These are phyloP conservation scores for Nigrograna mackinnonii DNA, from an alignment of 2,329 filamentous ascomycete species.

Conservation along the genomic window DNA sequence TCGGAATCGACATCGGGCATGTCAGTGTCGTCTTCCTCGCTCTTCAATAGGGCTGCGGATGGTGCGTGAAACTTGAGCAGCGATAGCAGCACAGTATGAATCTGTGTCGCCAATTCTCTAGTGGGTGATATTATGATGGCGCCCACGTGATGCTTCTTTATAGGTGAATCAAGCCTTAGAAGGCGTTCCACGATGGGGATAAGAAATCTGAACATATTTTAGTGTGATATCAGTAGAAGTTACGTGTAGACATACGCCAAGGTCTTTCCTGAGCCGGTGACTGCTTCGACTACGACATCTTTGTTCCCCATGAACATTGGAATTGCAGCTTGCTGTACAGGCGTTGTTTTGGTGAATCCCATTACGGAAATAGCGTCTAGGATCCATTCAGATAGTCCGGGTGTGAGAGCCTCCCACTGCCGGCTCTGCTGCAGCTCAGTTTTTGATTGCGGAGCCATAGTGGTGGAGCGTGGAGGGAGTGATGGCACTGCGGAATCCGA, in stretches of 20 bases:
- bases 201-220: conserved; percentile 59
- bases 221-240: neutral
- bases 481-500: too few relatives aligned
- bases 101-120: conserved; percentile 88
- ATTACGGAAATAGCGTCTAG: conserved; percentile 81
- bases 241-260: neutral
- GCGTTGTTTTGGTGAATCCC: conserved; percentile 87
- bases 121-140: conserved; percentile 93
- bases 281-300: conserved; percentile 84
- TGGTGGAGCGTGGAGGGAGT: too few relatives aligned
- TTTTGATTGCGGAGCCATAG: conserved; percentile 38
- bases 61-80: conserved; percentile 82
- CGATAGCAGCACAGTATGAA: conserved; percentile 76
- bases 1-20: conserved; percentile 43
- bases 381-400: conserved; percentile 79
- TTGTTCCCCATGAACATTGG: conserved; percentile 88
- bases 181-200: conserved; percentile 84
- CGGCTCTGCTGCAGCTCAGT: conserved; percentile 39
- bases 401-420: conserved; percentile 71
- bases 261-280: conserved; percentile 33
- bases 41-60: conserved; percentile 70
- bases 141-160: conserved; percentile 87
- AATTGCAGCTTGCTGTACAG: conserved; percentile 91
- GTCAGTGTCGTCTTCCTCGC: conserved; percentile 50
- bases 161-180: conserved; percentile 76